Percentiles rank a stretch among this genome's conserved stretches.
Conservation (phyloP, 768 basidiomycete genomes). For the Aureoboletus auriporus region DNA sequence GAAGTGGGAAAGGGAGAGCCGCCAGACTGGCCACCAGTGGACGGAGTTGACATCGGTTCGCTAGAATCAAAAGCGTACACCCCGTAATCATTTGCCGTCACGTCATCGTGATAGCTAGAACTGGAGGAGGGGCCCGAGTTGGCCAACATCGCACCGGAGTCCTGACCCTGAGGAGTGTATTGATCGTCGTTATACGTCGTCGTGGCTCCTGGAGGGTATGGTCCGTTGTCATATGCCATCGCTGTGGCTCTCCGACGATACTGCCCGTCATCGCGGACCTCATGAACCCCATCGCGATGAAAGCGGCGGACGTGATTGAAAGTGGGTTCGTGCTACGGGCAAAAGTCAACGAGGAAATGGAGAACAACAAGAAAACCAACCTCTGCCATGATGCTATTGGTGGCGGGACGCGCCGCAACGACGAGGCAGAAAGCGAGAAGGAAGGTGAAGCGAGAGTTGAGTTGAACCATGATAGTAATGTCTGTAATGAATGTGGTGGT, state of each 20-base stretch:
- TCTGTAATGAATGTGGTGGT: constrained; percentile 22
- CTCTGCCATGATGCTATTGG: constrained; percentile 4
- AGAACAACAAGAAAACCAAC: constrained; percentile 1
- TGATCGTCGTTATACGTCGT: too few species aligned
- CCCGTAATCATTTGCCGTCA: constrained; percentile 2
- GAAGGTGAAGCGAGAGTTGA: constrained; percentile 25
- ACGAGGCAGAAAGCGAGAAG: constrained; percentile 27
- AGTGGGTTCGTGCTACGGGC: constrained; percentile 5
- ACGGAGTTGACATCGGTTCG: neutral
- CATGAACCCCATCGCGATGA: constrained; percentile 7
- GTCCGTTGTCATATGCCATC: too few species aligned
- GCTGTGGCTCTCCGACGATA: too few species aligned
- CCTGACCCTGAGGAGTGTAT: too few species aligned
- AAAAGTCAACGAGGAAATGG: constrained; percentile 2
- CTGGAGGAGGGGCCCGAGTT: too few species aligned
- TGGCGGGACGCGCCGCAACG: constrained; percentile 13
- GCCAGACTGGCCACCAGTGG: neutral
- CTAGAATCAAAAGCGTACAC: neutral
- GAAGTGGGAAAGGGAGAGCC: neutral
- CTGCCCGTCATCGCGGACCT: constrained; percentile 10
- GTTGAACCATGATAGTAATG: constrained; percentile 30
- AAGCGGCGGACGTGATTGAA: constrained; percentile 12
- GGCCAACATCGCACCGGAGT: too few species aligned
- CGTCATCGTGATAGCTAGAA: too few species aligned
- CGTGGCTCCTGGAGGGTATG: too few species aligned